These are phyloP conservation scores for Glebionis coronaria DNA, from an alignment of 129 eudicot genomes.

Conservation along the genomic window DNA sequence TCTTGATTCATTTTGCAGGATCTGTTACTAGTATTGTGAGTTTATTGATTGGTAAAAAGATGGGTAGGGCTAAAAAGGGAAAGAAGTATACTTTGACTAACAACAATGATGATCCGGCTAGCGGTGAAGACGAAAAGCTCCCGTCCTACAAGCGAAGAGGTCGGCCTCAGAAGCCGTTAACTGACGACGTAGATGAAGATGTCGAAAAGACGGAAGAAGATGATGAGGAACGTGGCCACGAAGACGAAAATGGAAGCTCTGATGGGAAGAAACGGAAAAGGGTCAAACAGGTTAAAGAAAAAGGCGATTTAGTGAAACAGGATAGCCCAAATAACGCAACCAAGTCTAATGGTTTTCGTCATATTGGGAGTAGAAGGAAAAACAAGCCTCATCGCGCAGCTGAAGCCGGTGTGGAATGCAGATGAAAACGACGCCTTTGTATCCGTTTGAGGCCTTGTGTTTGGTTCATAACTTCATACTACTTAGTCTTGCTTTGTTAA, in stretches of 20 bases:
- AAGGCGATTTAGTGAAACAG: conserved; percentile 34
- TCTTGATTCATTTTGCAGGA: conserved; percentile 37
- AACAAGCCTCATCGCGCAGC: conserved; percentile 86
- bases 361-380: conserved; percentile 64
- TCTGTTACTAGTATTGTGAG: conserved; percentile 20
- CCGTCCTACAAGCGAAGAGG: conserved; percentile 73
- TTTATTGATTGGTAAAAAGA: conserved; percentile 37
- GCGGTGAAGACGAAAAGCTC: conserved; percentile 77
- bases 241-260: conserved; percentile 30
- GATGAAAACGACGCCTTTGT: conserved; percentile 20
- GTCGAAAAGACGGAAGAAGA: conserved; percentile 49
- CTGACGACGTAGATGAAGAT: conserved; percentile 59
- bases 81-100: conserved; percentile 46
- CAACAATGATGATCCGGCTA: conserved; percentile 63
- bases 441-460: conserved; percentile 19
- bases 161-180: conserved; percentile 59
- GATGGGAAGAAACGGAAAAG: conserved; percentile 50
- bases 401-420: conserved; percentile 81
- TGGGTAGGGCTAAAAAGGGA: conserved; percentile 83
- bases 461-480: not conserved
- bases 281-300: conserved; percentile 39
- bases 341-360: conserved; percentile 60
- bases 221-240: conserved; percentile 33
- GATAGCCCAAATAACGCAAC: conserved; percentile 47
- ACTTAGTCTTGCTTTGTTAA: conserved; percentile 16